phyloP scores from a whole-genome alignment of 768 basidiomycete genomes.

The Cystobasidiopsis lactophilus region DNA sequence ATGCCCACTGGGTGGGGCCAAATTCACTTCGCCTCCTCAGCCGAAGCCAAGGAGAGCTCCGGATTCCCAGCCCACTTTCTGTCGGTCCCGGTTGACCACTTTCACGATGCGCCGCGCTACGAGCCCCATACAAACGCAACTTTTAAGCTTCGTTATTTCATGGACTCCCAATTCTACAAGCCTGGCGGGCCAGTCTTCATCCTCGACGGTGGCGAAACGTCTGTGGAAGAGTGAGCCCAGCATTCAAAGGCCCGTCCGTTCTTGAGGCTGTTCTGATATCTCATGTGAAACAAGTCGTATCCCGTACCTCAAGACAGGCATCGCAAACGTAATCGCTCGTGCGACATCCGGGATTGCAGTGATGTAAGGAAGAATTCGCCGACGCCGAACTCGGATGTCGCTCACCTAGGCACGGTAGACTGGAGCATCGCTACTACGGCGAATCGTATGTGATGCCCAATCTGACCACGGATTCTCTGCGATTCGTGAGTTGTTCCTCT shows the following conservation, averaged over 20 bases:
- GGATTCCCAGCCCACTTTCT: no score
- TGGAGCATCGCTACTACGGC: slow-evolving; percentile 37
- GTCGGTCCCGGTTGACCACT: slow-evolving; percentile 7
- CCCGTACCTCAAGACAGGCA: slow-evolving; percentile 55
- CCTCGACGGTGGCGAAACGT: slow-evolving; percentile 82
- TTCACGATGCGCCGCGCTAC: neutral
- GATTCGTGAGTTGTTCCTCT: no score
- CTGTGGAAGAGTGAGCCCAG: slow-evolving; percentile 34
- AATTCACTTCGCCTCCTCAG: no score
- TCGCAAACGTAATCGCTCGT: slow-evolving; percentile 59
- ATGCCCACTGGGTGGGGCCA: no score
- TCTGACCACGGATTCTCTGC: slow-evolving; percentile 21
- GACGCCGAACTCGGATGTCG: no score
- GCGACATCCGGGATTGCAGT: slow-evolving; percentile 83
- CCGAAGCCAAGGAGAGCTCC: no score
- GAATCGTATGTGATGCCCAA: slow-evolving; percentile 10
- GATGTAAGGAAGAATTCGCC: slow-evolving; percentile 26
- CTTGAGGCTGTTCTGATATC: no score
- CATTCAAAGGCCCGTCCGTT: no score
- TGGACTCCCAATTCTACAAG: slow-evolving; percentile 59
- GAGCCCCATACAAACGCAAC: slow-evolving; percentile 31
- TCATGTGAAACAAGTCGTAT: no score
- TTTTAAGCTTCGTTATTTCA: slow-evolving; percentile 83
- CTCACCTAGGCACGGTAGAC: neutral
- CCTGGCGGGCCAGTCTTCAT: slow-evolving; percentile 63